Evolutionary conservation across 306 rosid species (phyloP).

Genomic region (Gastrolobium bilobum): DNA sequence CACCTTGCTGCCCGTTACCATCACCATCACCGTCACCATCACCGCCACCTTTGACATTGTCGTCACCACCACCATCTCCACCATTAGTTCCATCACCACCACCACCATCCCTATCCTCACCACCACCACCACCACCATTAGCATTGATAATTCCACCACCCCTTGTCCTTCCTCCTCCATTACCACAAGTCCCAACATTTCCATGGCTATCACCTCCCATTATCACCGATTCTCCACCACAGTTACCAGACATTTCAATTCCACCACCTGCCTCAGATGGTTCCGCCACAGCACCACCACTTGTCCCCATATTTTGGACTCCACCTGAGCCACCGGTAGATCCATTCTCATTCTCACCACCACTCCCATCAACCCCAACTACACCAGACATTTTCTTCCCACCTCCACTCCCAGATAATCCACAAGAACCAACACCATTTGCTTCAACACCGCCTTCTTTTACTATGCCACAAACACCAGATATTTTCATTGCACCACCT

Average conservation of each 20-base stretch:
- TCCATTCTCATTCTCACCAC: slow-evolving; percentile 56
- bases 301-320: slow-evolving; percentile 64
- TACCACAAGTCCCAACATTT: slow-evolving; percentile 50
- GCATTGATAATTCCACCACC: slow-evolving; percentile 58
- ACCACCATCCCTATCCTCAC: slow-evolving; percentile 48
- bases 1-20: background rate
- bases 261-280: slow-evolving; percentile 35
- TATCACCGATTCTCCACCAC: slow-evolving; percentile 37
- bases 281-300: slow-evolving; percentile 57
- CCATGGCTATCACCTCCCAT: slow-evolving; percentile 66
- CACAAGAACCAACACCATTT: slow-evolving; percentile 40
- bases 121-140: slow-evolving; percentile 48
- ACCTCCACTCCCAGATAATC: slow-evolving; percentile 43
- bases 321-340: slow-evolving; percentile 48
- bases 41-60: slow-evolving; percentile 8
- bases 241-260: slow-evolving; percentile 13
- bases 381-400: slow-evolving; percentile 18
- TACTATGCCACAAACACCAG: slow-evolving; percentile 36
- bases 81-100: slow-evolving; percentile 40
- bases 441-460: slow-evolving; percentile 39
- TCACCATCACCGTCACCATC: background rate
- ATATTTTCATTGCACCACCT: slow-evolving; percentile 33
- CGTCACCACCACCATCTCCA: slow-evolving; percentile 39
- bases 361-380: slow-evolving; percentile 54
- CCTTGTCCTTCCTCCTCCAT: slow-evolving; percentile 57